phyloP scores from a whole-genome alignment of 306 rosid genomes.

The Psophocarpus tetragonolobus region DNA sequence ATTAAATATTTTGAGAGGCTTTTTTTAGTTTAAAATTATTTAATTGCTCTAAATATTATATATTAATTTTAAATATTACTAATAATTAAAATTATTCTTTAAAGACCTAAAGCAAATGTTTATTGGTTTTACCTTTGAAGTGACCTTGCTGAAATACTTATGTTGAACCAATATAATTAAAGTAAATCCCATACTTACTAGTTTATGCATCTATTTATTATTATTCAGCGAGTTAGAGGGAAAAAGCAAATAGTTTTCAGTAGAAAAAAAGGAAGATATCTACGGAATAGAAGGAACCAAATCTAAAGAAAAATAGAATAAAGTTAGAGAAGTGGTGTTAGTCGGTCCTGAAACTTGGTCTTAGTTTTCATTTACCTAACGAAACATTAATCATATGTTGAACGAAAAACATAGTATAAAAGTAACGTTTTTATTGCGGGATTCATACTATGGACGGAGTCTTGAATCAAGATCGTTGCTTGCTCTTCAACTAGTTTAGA shows the following conservation, averaged over 20 bases:
- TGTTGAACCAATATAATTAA: no score
- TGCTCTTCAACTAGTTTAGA: not conserved
- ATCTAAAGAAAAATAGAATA: not conserved
- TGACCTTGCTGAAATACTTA: no score
- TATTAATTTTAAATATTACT: no score
- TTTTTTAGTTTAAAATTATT: no score
- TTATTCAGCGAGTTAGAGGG: not conserved
- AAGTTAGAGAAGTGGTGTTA: not conserved
- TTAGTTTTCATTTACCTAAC: not conserved
- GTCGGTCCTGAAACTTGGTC: not conserved
- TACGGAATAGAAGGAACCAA: not conserved
- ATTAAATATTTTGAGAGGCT: no score
- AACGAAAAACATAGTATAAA: not conserved
- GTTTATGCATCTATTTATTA: no score
- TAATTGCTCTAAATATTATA: no score
- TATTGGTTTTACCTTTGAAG: no score
- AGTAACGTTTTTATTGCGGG: not conserved
- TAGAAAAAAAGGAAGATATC: not conserved
- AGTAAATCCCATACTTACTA: no score
- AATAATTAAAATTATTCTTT: no score
- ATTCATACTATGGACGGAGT: not conserved
- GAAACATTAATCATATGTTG: not conserved
- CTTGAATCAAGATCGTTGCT: not conserved
- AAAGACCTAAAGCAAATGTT: no score
- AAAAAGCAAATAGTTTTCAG: no score